Conservation (phyloP, 306 rosid genomes). For the Vicia villosa region DNA sequence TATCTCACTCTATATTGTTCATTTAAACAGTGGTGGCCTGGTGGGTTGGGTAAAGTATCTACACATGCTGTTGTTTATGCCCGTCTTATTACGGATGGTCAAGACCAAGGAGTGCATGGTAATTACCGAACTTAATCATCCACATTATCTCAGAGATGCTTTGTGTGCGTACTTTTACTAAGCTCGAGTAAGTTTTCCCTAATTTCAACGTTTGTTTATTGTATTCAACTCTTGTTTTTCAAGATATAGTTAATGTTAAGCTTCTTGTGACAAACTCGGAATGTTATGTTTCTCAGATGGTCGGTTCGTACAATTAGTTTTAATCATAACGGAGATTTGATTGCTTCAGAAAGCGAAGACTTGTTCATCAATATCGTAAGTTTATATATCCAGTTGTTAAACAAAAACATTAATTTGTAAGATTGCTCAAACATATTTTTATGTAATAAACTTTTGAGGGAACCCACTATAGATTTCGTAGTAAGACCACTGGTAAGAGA, state of each 20-base stretch:
- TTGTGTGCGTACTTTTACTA: slow-evolving; percentile 88
- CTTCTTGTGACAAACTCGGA: slow-evolving; percentile 19
- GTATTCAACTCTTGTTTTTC: slow-evolving; percentile 23
- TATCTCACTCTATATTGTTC: slow-evolving; percentile 28
- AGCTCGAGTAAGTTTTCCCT: slow-evolving; percentile 73
- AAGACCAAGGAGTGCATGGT: slow-evolving; percentile 88
- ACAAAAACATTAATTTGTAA: neutral
- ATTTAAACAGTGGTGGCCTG: slow-evolving; percentile 97
- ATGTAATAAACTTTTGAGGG: no score
- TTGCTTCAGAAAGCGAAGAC: slow-evolving; percentile 95
- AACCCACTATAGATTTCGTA: no score
- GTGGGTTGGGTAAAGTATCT: slow-evolving; percentile 92
- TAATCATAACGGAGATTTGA: slow-evolving; percentile 80
- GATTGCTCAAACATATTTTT: neutral
- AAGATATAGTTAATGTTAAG: neutral
- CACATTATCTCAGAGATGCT: slow-evolving; percentile 89
- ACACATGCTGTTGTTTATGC: slow-evolving; percentile 90
- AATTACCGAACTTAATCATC: slow-evolving; percentile 33
- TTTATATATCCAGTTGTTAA: neutral
- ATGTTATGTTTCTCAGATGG: slow-evolving; percentile 62
- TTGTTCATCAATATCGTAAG: slow-evolving; percentile 91
- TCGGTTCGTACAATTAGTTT: slow-evolving; percentile 95
- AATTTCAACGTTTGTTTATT: slow-evolving; percentile 17
- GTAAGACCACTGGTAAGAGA: no score
- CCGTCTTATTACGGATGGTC: slow-evolving; percentile 74